Evolutionary conservation across 805 yeast species (phyloP).

Genomic region (Wickerhamomyces mucosus): DNA sequence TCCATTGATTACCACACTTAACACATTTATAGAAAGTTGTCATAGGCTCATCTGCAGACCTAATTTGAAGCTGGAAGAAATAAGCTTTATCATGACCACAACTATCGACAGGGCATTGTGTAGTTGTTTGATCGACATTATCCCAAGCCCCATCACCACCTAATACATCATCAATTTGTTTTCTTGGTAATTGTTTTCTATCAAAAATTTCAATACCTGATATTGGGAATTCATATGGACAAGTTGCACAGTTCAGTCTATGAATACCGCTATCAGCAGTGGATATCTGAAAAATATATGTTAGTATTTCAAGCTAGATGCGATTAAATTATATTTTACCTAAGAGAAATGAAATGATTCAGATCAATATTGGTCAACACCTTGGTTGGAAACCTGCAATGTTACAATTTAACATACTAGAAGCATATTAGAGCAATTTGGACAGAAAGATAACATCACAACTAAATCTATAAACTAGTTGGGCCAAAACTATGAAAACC

Average conservation of each 20-base stretch:
- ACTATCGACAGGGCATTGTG: constrained; percentile 81
- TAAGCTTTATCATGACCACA: constrained; percentile 91
- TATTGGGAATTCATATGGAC: constrained; percentile 92
- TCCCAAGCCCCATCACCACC: constrained; percentile 99
- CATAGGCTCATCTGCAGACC: constrained; percentile 99
- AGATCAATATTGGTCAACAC: neutral
- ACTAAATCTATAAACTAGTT: no score
- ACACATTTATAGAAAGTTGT: constrained; percentile 96
- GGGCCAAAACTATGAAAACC: no score
- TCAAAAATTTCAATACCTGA: constrained; percentile 78
- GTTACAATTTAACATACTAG: constrained; percentile 33
- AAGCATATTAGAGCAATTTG: constrained; percentile 88
- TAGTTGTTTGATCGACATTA: constrained; percentile 90
- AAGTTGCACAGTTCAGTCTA: constrained; percentile 80
- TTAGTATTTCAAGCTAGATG: constrained; percentile 1
- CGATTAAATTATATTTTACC: no score
- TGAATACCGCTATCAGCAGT: constrained; percentile 50
- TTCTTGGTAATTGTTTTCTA: constrained; percentile 72
- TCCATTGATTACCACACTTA: constrained; percentile 91
- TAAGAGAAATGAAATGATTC: neutral
- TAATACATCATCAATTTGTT: constrained; percentile 90
- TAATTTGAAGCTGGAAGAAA: constrained; percentile 91
- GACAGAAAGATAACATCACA: constrained; percentile 86
- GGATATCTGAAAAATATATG: constrained; percentile 30
- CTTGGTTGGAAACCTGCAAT: no score